These are phyloP conservation scores for Heliamphora exappendiculata DNA, from an alignment of 148 eudicot species.

Conservation along the genomic window DNA sequence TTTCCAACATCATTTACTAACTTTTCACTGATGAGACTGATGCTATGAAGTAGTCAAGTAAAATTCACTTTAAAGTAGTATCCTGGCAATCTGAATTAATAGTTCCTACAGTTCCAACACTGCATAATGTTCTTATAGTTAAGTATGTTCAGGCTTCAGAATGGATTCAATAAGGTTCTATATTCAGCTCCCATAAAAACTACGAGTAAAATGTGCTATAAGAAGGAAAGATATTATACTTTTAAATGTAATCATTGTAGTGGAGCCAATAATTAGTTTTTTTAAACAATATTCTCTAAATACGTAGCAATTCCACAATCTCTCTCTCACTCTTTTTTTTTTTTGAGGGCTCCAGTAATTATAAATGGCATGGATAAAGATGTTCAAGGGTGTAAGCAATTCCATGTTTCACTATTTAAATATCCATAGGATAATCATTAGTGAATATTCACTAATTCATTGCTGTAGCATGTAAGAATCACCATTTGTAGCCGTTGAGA, in stretches of 20 bases:
- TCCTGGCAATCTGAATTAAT: neutral
- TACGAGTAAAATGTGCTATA: neutral
- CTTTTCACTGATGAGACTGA: neutral
- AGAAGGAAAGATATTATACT: neutral
- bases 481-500: slow-evolving; percentile 43
- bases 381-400: neutral
- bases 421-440: neutral
- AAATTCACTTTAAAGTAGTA: neutral
- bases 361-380: neutral
- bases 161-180: neutral
- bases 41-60: too few species aligned
- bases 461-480: slow-evolving; percentile 9
- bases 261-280: neutral
- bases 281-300: neutral
- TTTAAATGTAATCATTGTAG: neutral
- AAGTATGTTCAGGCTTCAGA: too few species aligned
- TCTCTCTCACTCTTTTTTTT: too few species aligned
- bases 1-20: neutral
- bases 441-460: neutral
- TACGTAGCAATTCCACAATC: neutral
- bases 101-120: neutral
- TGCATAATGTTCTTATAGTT: neutral
- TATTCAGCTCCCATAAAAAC: neutral
- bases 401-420: neutral
- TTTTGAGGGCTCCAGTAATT: too few species aligned